Evolutionary conservation across 768 basidiomycete genomes (phyloP), one percentile per base, ranked within the genome.

Genomic region (Lentinula lateritia): DNA sequence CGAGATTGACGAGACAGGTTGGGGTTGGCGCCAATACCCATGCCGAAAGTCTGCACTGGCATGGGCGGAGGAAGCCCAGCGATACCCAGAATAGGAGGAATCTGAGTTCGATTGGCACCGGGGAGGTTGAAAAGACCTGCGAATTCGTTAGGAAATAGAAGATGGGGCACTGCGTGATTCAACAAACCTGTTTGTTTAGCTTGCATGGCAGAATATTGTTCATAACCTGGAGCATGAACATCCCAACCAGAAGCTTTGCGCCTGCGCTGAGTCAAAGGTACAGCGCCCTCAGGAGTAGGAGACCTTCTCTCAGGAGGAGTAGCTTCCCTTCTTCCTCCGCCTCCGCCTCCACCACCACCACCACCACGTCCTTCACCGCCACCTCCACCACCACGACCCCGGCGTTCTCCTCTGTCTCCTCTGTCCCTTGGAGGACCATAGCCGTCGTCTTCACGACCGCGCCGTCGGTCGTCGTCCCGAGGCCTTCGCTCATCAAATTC

Each of bases 191-290:
- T 98, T 76, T 94, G 90, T 74, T 99, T 99, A n/a, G 97, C 97
- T 72, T 98, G 95, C 80, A 94, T 83, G 15, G 96, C 94, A 5
- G 89, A 89, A 68, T 97, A 93, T 66, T 92, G 91, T 69, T 98
- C 96, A 65, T 97, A 98, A 4, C 95, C 95, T 3, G 92, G 90
- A 16, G 95, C 93, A 73, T 94, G 90, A 20, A 97, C 89, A 73
- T 99, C 94, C 97, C 97, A 99, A 0, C 92, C 92, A 50, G 93
- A 94, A 5, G 93, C 90, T 67, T 92, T 92, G 34, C 95, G 80
- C 71, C 89, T 90, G 64, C 95, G 80, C 70, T 98, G 93, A 7
- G 90, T 89, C 64, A 99, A 75, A 0, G 92, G 88, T 45, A 86
- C 76, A 13, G 86, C 83, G 52, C 89, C 91, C 69, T 92, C 88